Conservation (phyloP, 106 monocot genomes). For the Amphibolis antarctica region DNA sequence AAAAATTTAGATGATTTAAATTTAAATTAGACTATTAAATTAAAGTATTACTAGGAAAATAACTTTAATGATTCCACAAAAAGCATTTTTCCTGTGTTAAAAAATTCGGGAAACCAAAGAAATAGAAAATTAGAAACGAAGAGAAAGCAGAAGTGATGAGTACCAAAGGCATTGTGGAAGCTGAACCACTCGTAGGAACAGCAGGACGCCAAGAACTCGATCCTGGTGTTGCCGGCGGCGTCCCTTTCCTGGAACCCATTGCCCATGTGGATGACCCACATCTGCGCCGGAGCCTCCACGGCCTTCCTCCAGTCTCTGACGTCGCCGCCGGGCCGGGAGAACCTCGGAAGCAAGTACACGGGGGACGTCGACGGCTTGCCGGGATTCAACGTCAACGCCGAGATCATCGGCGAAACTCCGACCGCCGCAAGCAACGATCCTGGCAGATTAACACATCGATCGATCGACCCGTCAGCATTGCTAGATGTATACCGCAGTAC, state of each 20-base stretch:
- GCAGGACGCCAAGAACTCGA: conserved; percentile 44
- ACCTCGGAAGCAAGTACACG: conserved; percentile 65
- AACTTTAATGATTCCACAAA: no score
- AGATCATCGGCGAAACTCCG: conserved; percentile 67
- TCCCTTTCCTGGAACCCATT: conserved; percentile 61
- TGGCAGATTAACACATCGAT: no score
- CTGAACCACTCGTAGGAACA: conserved; percentile 88
- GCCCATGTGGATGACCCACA: conserved; percentile 53
- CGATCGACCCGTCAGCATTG: no score
- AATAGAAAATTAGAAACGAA: no score
- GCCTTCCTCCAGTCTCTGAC: conserved; percentile 47
- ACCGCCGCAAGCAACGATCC: conserved; percentile 62
- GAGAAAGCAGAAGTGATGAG: no score
- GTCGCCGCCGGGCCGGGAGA: conserved; percentile 1
- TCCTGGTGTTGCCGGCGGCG: conserved; percentile 9
- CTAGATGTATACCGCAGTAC: no score
- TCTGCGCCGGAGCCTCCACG: conserved; percentile 43
- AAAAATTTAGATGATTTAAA: no score
- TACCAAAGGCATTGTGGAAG: conserved; percentile 78
- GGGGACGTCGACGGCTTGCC: conserved; percentile 41
- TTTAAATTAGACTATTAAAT: no score
- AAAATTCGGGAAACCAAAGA: no score
- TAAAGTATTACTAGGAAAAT: no score
- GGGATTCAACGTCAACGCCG: conserved; percentile 51
- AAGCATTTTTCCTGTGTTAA: no score